Conservation (phyloP, 495 filamentous ascomycete genomes). For the Rostrohypoxylon terebratum region DNA sequence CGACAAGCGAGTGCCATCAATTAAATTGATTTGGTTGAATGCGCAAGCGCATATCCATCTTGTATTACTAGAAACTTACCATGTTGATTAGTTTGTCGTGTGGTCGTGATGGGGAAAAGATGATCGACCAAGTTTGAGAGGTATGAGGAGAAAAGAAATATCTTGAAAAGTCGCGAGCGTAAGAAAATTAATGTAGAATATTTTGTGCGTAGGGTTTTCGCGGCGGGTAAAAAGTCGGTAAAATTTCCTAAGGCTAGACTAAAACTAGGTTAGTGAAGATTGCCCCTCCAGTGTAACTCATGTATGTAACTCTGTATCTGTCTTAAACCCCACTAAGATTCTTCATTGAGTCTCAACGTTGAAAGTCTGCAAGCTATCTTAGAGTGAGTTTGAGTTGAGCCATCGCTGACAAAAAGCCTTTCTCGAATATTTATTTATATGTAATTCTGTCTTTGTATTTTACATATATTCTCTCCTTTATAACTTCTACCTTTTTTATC, state of each 20-base stretch:
- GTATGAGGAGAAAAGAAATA: slow-evolving; percentile 42
- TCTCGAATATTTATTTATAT: slow-evolving; percentile 3
- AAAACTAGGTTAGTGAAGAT: slow-evolving; percentile 6
- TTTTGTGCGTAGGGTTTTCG: slow-evolving; percentile 45
- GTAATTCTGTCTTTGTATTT: not conserved
- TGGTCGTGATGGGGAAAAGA: slow-evolving; percentile 37
- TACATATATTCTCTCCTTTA: not conserved
- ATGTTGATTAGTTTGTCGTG: slow-evolving; percentile 54
- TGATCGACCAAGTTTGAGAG: slow-evolving; percentile 42
- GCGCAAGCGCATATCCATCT: slow-evolving; percentile 39
- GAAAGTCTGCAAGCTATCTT: slow-evolving; percentile 6
- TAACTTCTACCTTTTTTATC: not conserved
- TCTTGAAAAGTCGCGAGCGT: slow-evolving; percentile 35
- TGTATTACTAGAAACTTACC: slow-evolving; percentile 57
- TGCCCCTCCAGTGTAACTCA: slow-evolving; percentile 38
- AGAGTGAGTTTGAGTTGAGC: slow-evolving; percentile 15
- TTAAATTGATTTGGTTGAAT: slow-evolving; percentile 36
- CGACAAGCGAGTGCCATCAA: slow-evolving; percentile 52
- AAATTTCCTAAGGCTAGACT: not conserved
- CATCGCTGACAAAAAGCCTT: not conserved
- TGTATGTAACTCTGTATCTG: slow-evolving; percentile 33
- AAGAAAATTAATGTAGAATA: slow-evolving; percentile 15
- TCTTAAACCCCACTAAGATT: slow-evolving; percentile 37
- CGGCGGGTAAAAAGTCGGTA: slow-evolving; percentile 46
- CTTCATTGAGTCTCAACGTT: slow-evolving; percentile 24